phyloP scores from a whole-genome alignment of 1,139 yeast species.

The Geotrichum europaeum region DNA sequence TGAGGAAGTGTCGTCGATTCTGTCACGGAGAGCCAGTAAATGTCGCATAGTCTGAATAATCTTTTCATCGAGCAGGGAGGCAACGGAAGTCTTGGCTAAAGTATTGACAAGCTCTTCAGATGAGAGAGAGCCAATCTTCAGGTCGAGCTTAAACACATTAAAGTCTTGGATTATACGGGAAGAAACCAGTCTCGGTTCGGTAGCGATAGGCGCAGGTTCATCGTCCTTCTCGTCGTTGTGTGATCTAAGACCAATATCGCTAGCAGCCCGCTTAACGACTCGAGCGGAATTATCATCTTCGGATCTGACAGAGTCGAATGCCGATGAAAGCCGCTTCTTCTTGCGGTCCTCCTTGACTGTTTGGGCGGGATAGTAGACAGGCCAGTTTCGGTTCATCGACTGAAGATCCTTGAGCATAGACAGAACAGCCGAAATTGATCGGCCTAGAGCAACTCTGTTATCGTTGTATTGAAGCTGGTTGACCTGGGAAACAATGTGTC shows the following conservation, averaged over 20 bases:
- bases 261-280: constrained; percentile 9
- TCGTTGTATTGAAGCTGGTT: constrained; percentile 68
- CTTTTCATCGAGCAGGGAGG: constrained; percentile 60
- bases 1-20: constrained; percentile 88
- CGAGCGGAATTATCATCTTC: constrained; percentile 23
- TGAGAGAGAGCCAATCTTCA: constrained; percentile 51
- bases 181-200: constrained; percentile 23
- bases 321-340: constrained; percentile 7
- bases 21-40: constrained; percentile 62
- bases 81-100: constrained; percentile 60
- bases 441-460: constrained; percentile 54
- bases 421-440: constrained; percentile 54
- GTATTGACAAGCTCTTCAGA: constrained; percentile 44
- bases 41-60: constrained; percentile 58
- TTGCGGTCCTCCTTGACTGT: constrained; percentile 4
- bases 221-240: constrained; percentile 14
- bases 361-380: constrained; percentile 55
- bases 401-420: constrained; percentile 51
- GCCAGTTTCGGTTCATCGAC: constrained; percentile 51
- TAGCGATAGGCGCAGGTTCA: background rate
- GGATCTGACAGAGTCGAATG: background rate
- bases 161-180: constrained; percentile 36
- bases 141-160: constrained; percentile 56
- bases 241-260: constrained; percentile 6
- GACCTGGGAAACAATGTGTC: constrained; percentile 39